These are phyloP conservation scores for Citrullus amarus DNA, from an alignment of 306 rosid species.

Conservation along the genomic window DNA sequence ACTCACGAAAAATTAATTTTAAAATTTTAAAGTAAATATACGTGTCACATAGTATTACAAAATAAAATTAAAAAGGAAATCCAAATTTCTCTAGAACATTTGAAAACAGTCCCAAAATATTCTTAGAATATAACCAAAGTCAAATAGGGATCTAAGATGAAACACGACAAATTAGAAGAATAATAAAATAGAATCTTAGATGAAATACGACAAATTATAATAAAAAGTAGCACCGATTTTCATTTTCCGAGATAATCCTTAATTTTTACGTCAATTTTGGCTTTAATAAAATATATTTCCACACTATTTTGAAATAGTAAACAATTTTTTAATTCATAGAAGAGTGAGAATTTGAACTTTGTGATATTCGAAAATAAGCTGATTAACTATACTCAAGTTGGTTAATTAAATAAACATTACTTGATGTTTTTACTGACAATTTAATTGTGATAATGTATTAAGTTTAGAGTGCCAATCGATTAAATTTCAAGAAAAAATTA, in stretches of 20 bases:
- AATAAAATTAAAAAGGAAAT: background rate
- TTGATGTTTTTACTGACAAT: too few relatives aligned
- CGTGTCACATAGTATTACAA: background rate
- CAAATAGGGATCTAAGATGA: background rate
- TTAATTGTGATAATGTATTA: too few relatives aligned
- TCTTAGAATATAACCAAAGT: background rate
- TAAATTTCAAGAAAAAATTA: too few relatives aligned
- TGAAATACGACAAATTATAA: background rate
- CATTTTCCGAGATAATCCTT: background rate
- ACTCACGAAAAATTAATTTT: too few relatives aligned
- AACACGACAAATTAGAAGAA: background rate
- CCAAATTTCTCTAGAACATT: background rate
- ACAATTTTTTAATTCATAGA: too few relatives aligned
- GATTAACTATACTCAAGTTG: too few relatives aligned
- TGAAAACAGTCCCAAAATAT: background rate
- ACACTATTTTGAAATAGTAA: too few relatives aligned
- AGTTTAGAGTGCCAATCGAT: too few relatives aligned
- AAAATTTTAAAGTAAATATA: too few relatives aligned
- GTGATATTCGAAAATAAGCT: too few relatives aligned
- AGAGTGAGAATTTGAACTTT: too few relatives aligned
- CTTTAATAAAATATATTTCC: background rate
- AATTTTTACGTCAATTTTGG: background rate
- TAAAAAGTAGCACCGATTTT: background rate
- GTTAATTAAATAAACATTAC: too few relatives aligned
- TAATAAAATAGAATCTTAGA: background rate